Evolutionary conservation across 1,284 basidiomycete species (phyloP).

Genomic region (Coniophora puteana): DNA sequence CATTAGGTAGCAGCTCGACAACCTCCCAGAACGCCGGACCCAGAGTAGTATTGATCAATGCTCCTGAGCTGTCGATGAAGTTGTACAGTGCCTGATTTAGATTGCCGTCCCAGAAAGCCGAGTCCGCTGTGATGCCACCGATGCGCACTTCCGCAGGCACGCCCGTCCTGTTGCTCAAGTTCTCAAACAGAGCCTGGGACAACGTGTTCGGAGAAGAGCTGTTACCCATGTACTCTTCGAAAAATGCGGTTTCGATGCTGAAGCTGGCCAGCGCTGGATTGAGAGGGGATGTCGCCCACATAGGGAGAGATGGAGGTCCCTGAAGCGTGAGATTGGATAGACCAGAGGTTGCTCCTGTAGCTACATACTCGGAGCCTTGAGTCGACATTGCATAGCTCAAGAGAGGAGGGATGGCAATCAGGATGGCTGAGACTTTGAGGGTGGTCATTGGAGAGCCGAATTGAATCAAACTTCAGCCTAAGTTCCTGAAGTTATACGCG

Average conservation of each 20-base stretch:
- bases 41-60: slow-evolving; percentile 45
- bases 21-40: slow-evolving; percentile 46
- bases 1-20: slow-evolving; percentile 38
- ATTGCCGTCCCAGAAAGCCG: slow-evolving; percentile 42
- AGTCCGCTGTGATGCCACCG: slow-evolving; percentile 50
- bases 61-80: slow-evolving; percentile 37
- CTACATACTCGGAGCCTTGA: too few species aligned
- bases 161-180: slow-evolving; percentile 40
- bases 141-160: slow-evolving; percentile 42
- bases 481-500: too few species aligned
- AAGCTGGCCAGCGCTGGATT: slow-evolving; percentile 44
- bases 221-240: slow-evolving; percentile 45
- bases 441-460: too few species aligned
- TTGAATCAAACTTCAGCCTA: too few species aligned
- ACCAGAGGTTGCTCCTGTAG: too few species aligned
- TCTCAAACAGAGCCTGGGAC: slow-evolving; percentile 39
- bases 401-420: too few species aligned
- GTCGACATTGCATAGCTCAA: too few species aligned
- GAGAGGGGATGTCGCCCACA: slow-evolving; percentile 37
- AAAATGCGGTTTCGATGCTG: slow-evolving; percentile 50
- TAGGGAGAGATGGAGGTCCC: slow-evolving; percentile 38
- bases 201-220: slow-evolving; percentile 35
- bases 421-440: too few species aligned
- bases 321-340: too few species aligned
- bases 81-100: slow-evolving; percentile 38